A percentile compares a stretch with the other conserved stretches of the same genome.
phyloP scores from a whole-genome alignment of 208 protist species.

The Trypanosoma mega region DNA sequence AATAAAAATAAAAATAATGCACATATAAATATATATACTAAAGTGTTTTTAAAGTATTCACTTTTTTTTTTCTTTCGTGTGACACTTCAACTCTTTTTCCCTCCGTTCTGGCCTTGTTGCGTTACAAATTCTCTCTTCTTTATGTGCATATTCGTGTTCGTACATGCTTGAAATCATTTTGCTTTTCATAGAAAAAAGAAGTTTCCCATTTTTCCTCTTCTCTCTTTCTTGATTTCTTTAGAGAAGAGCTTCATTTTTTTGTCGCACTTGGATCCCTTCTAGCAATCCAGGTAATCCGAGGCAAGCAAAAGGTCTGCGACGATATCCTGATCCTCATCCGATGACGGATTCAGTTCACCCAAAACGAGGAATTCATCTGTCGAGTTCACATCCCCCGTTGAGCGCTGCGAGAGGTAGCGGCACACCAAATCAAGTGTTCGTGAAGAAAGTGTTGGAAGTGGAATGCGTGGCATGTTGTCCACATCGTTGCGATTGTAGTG shows the following conservation, averaged over 20 bases:
- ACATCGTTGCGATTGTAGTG: slow-evolving; percentile 21
- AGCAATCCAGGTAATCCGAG: slow-evolving; percentile 35
- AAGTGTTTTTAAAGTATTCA: too few species aligned
- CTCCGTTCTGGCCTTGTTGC: too few species aligned
- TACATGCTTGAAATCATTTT: too few species aligned
- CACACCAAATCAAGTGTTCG: slow-evolving; percentile 23
- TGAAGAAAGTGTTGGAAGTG: slow-evolving; percentile 9
- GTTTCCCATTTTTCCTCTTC: not conserved
- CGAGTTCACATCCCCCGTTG: slow-evolving; percentile 19
- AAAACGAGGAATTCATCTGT: slow-evolving; percentile 28
- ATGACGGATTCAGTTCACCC: slow-evolving; percentile 20
- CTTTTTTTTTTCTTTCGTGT: too few species aligned
- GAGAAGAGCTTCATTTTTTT: not conserved
- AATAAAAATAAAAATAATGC: too few species aligned
- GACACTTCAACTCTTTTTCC: too few species aligned
- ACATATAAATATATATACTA: slow-evolving; percentile 19
- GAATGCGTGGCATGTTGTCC: slow-evolving; percentile 27
- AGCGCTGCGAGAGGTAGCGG: slow-evolving; percentile 27
- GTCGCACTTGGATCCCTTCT: not conserved
- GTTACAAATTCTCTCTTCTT: too few species aligned
- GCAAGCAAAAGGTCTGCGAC: slow-evolving; percentile 29
- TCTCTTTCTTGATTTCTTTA: not conserved
- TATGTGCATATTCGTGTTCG: too few species aligned
- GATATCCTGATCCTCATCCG: slow-evolving; percentile 26
- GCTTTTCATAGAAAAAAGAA: too few species aligned